Evolutionary conservation across 345 rosid species (phyloP).

Genomic region (Iberis pinnata): DNA sequence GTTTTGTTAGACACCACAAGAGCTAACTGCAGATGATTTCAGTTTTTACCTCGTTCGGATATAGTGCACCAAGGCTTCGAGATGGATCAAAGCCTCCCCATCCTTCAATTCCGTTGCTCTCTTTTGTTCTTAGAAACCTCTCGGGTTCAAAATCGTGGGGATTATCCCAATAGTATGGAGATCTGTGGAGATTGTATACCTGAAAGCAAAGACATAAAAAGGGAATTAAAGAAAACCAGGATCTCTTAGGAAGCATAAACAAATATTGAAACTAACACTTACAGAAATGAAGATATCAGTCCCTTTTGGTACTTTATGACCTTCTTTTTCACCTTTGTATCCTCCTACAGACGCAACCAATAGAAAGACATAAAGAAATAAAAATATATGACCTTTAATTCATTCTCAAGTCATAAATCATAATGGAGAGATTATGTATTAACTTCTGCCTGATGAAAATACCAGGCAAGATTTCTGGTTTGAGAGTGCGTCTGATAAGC

Average conservation of each 20-base stretch:
- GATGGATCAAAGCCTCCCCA: constrained; percentile 92
- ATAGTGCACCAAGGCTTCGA: constrained; percentile 84
- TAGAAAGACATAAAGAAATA: not conserved
- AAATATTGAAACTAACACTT: constrained; percentile 21
- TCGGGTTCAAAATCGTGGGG: constrained; percentile 78
- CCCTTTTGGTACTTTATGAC: constrained; percentile 68
- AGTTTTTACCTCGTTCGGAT: constrained; percentile 68
- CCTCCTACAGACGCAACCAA: constrained; percentile 50
- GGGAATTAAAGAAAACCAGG: not conserved
- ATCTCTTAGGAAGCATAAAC: not conserved
- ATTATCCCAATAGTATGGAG: constrained; percentile 81
- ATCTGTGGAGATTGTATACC: constrained; percentile 90
- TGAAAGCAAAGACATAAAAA: constrained; percentile 21
- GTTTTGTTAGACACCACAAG: constrained; percentile 3
- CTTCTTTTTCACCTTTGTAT: constrained; percentile 61
- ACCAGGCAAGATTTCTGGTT: constrained; percentile 76
- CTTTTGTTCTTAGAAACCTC: constrained; percentile 51
- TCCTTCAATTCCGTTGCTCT: constrained; percentile 60
- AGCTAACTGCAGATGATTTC: not conserved
- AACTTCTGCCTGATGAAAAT: constrained; percentile 9
- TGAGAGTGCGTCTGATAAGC: constrained; percentile 72
- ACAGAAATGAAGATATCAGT: constrained; percentile 90
- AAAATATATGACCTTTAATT: not conserved
- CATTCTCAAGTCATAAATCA: not conserved
- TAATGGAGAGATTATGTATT: not conserved